Evolutionary conservation across 1,139 yeast species (phyloP), one percentile per base, ranked within the genome.

Genomic region (Yamadazyma sp.): DNA sequence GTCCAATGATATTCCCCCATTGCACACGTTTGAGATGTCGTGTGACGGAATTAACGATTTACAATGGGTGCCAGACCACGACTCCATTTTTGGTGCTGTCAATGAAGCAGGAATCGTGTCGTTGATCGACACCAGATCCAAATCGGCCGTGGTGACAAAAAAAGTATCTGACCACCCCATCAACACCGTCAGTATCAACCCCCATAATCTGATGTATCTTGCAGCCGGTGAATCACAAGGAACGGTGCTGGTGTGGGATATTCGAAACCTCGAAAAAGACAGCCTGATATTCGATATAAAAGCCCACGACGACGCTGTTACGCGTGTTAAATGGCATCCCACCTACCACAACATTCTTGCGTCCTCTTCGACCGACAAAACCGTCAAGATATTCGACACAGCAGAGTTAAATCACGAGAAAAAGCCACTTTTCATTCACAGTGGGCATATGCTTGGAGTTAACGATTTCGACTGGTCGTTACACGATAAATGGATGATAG

Each of bases 371-470:
- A 71, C 69, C 1, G 97, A 90, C 57, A 75, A 80, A 6, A 61
- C 78, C 29, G 90, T 86, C 8, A 78, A 79, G 50, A 40, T 92
- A 2, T 86, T 88, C 82, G 90, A 88, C 53, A 59, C 80, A 3
- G 53, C 75, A 2, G 55, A 58, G 23, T 54, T 59, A 6, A 72
- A 70, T 4, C 61, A 61, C 52, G 49, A 68, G 51, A 45, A 57
- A 52, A 35, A 56, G 11, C 76, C 70, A 39, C 61, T 82, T 32
- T 90, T 92, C 54, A 72, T 77, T 25, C 98, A 94, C 59, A 87
- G 85, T 10, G 98, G 98, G 0, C 99, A 92, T 57, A 79, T 92
- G 75, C 69, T 85, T 39, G 90, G 94, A 16, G 86, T 92, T 12
- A 82, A 85, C 52, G 97, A 90, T 55, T 68, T 90, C 33, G 78